Percentiles rank a stretch among this genome's conserved stretches.
Evolutionary conservation across 768 basidiomycete species (phyloP).

Genomic region (Cubamyces sp.): DNA sequence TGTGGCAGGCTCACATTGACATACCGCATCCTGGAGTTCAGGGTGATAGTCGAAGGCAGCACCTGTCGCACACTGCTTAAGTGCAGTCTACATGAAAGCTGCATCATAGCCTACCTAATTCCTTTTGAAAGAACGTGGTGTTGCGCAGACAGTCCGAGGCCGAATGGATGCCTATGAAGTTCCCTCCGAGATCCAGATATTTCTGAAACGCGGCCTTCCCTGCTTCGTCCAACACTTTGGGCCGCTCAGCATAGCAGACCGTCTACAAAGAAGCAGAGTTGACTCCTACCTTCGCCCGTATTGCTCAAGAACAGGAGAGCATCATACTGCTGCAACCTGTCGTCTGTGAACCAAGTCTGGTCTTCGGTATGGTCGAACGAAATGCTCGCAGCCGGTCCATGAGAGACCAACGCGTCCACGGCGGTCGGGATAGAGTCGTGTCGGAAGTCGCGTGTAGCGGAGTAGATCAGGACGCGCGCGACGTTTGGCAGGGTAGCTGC

Average conservation of each 20-base stretch:
- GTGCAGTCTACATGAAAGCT: neutral
- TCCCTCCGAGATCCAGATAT: constrained; percentile 50
- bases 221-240: constrained; percentile 44
- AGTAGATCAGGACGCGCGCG: constrained; percentile 38
- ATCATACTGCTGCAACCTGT: constrained; percentile 45
- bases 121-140: constrained; percentile 44
- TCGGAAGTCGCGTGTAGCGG: constrained; percentile 47
- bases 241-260: neutral
- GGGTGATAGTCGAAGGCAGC: constrained; percentile 56
- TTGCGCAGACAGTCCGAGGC: constrained; percentile 48
- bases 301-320: constrained; percentile 50
- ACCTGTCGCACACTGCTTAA: constrained; percentile 25
- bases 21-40: constrained; percentile 44
- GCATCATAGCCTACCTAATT: constrained; percentile 39
- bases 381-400: constrained; percentile 33
- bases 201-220: constrained; percentile 46
- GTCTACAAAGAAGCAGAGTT: neutral
- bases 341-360: constrained; percentile 43
- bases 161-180: constrained; percentile 50
- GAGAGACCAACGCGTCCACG: constrained; percentile 40
- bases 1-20: constrained; percentile 11
- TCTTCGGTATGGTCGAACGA: constrained; percentile 52
- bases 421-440: constrained; percentile 58
- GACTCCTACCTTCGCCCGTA: constrained; percentile 46
- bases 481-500: constrained; percentile 1